Percentiles rank a stretch among this genome's conserved stretches.
These are phyloP conservation scores for Metarhizium album DNA, from an alignment of 2,329 filamentous ascomycete genomes.

Conservation along the genomic window DNA sequence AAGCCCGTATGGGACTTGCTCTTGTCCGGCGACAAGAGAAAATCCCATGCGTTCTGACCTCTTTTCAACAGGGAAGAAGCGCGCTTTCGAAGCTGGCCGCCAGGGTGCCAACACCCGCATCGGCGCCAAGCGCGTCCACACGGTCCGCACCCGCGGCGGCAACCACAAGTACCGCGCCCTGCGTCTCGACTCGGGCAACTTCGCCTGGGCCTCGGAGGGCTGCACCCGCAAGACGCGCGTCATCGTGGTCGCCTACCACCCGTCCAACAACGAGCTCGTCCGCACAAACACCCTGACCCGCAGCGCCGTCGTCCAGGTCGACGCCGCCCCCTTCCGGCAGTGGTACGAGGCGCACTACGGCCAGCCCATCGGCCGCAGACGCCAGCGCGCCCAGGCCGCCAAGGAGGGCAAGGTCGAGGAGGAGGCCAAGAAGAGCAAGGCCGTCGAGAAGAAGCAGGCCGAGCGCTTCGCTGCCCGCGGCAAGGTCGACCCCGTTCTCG, in stretches of 20 bases:
- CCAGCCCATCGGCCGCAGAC: conserved; percentile 74
- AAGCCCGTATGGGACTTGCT: conserved; percentile 50
- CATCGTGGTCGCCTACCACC: conserved; percentile 97
- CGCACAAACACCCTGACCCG: conserved; percentile 99
- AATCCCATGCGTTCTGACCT: conserved; percentile 73
- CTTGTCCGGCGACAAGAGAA: neutral
- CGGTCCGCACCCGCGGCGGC: conserved; percentile 92
- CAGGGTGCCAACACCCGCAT: conserved; percentile 99
- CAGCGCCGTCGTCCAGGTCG: conserved; percentile 96
- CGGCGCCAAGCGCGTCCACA: conserved; percentile 90
- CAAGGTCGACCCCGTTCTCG: conserved; percentile 86
- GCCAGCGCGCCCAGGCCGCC: conserved; percentile 66
- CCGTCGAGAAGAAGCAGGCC: conserved; percentile 92
- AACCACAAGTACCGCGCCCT: conserved; percentile 99
- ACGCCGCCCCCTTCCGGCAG: conserved; percentile 97
- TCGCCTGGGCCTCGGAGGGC: conserved; percentile 98
- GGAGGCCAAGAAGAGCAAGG: conserved; percentile 86
- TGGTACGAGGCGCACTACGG: conserved; percentile 99
- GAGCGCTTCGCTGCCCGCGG: conserved; percentile 69
- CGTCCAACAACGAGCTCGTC: conserved; percentile 99
- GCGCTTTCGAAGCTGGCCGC: conserved; percentile 99
- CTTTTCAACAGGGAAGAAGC: conserved; percentile 74
- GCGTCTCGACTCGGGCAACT: conserved; percentile 97
- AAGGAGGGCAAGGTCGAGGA: conserved; percentile 52
- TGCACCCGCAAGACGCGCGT: conserved; percentile 98